Evolutionary conservation across 345 rosid genomes (phyloP).

Genomic region (Aquilaria sinensis): DNA sequence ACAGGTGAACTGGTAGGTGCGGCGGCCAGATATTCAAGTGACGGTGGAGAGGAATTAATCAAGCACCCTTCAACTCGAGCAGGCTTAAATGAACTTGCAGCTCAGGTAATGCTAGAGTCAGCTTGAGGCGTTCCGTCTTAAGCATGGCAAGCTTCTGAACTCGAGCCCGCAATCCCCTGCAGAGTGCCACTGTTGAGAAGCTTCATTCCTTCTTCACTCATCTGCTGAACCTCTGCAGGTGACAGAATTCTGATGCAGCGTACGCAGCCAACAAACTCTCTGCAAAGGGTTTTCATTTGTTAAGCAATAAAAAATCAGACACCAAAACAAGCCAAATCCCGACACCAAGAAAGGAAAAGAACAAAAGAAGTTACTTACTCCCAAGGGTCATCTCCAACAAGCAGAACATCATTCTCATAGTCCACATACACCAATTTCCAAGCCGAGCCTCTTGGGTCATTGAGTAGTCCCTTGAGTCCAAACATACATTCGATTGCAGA

Average conservation of each 20-base stretch:
- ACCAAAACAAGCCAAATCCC: neutral
- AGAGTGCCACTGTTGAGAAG: conserved; percentile 67
- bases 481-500: conserved; percentile 91
- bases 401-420: conserved; percentile 90
- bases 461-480: conserved; percentile 86
- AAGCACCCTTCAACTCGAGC: neutral
- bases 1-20: neutral
- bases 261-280: conserved; percentile 96
- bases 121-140: conserved; percentile 2
- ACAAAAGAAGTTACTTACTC: conserved; percentile 50
- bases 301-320: neutral
- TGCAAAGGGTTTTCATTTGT: conserved; percentile 13
- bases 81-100: neutral
- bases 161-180: conserved; percentile 34
- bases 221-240: conserved; percentile 92
- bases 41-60: neutral
- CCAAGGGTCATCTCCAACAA: conserved; percentile 99
- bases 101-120: neutral
- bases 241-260: conserved; percentile 95
- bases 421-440: conserved; percentile 98
- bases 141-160: conserved; percentile 23
- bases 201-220: conserved; percentile 99
- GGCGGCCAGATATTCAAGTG: neutral
- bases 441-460: conserved; percentile 67
- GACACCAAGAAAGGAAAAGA: too few species aligned